A percentile compares a stretch with the other conserved stretches of the same genome.
These are phyloP conservation scores for Chionographis japonica DNA, from an alignment of 106 monocot genomes.

Conservation along the genomic window DNA sequence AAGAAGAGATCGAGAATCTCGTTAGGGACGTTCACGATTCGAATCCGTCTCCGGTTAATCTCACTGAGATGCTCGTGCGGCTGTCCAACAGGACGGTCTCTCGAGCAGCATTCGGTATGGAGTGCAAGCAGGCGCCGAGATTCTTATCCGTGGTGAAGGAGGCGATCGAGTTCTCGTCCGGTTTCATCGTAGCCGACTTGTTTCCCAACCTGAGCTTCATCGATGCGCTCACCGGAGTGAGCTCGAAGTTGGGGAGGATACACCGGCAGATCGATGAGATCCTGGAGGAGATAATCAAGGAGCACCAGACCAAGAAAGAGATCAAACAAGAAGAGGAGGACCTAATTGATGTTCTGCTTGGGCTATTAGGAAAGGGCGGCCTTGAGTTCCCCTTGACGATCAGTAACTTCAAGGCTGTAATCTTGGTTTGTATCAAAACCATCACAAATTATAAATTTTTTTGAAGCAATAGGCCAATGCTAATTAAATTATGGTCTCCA, in stretches of 20 bases:
- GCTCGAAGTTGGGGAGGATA: neutral
- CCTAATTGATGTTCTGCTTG: constrained; percentile 1
- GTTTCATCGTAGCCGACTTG: neutral
- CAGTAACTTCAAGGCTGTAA: constrained; percentile 11
- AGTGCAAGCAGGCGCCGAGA: neutral
- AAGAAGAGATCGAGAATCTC: neutral
- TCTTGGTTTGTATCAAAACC: neutral
- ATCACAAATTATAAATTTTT: neutral
- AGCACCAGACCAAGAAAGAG: neutral
- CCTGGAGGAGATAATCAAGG: constrained; percentile 7
- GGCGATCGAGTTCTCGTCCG: neutral
- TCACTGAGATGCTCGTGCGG: neutral
- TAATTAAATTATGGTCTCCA: too few relatives aligned
- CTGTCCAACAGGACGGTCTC: neutral
- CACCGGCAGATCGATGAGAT: neutral
- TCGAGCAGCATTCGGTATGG: neutral
- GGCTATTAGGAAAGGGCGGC: neutral
- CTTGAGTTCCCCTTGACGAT: constrained; percentile 2
- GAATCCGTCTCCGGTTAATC: neutral
- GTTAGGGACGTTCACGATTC: too few relatives aligned
- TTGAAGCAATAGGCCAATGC: too few relatives aligned
- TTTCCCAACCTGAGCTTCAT: neutral
- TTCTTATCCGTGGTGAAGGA: neutral
- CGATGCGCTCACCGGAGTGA: neutral
- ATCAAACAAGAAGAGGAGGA: neutral